Conservation (phyloP, 1,139 yeast species). For the Hyphopichia burtonii region DNA sequence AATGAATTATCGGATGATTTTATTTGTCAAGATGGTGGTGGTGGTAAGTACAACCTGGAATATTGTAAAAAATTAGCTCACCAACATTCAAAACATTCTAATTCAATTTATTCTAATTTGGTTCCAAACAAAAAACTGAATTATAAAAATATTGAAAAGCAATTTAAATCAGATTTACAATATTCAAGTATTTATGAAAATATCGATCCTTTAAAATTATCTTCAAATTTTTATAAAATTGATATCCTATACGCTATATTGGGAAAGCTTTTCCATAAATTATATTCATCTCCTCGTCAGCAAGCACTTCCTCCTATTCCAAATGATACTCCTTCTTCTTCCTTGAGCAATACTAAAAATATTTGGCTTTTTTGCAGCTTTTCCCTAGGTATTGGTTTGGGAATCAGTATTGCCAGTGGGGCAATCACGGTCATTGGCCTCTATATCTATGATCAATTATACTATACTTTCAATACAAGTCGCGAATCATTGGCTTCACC, state of each 20-base stretch:
- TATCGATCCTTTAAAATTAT: slow-evolving; percentile 35
- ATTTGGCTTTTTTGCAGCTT: slow-evolving; percentile 32
- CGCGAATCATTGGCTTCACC: background rate
- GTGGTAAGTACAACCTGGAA: slow-evolving; percentile 3
- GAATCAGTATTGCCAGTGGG: slow-evolving; percentile 27
- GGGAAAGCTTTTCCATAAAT: slow-evolving; percentile 10
- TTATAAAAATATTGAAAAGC: slow-evolving; percentile 33
- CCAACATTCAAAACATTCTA: background rate
- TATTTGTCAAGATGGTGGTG: background rate
- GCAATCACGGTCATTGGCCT: slow-evolving; percentile 16
- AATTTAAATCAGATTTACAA: slow-evolving; percentile 32
- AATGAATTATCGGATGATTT: slow-evolving; percentile 16
- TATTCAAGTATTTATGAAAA: slow-evolving; percentile 19
- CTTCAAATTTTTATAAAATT: slow-evolving; percentile 22
- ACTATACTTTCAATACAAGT: background rate
- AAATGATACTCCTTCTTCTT: background rate
- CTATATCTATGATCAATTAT: slow-evolving; percentile 8
- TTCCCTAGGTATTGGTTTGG: slow-evolving; percentile 37
- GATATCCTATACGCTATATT: slow-evolving; percentile 16
- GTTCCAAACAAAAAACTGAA: slow-evolving; percentile 22
- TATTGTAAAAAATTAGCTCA: slow-evolving; percentile 3
- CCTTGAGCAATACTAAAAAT: slow-evolving; percentile 6
- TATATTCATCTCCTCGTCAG: slow-evolving; percentile 2
- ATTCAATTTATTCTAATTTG: slow-evolving; percentile 23
- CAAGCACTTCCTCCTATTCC: background rate